Evolutionary conservation across 192 early-diverging fungal species (phyloP), one percentile per base, ranked within the genome.

Genomic region (Mortierella hygrophila): DNA sequence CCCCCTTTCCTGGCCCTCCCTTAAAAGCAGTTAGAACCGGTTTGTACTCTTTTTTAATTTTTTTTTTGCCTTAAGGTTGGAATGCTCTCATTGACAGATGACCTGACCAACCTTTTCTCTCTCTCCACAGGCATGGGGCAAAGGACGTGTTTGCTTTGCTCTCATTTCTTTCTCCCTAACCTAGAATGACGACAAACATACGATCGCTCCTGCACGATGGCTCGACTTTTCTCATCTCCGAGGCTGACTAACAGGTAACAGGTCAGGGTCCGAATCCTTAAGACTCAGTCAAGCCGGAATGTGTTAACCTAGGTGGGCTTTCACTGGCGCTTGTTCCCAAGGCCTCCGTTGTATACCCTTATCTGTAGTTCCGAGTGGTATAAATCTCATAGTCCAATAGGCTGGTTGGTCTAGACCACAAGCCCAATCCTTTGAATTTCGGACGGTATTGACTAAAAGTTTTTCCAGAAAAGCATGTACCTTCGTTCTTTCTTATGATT

Each of bases 371-470:
- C 42, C 42, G 23, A 72, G 9, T 72, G 38, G 42, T 49, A 41
- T 29, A 46, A 26, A 26, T 16, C 40, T 23, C 44, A 8, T 26
- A 44, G 23, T 29, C 71, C 71, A 72, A 49, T 72, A 46, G 71
- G 71, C 71, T 72, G 42, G 26, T 72, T 72, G 26, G 44, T 47
- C 71, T 72, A 47, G 71, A 72, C 71, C 71, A 72, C 71, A 41
- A 42, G 38, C 40, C 69, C 3, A 20, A 32, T 46, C 44, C n/a
- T 26, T 44, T 72, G 20, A 29, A 29, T 7, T 29, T 44, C 4
- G n/a, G 44, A 46, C 4, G 41, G 40, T 15, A 41, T 46, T 72
- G 71, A 72, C 71, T 72, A 44, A 44, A 29, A 7, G 11, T 46
- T 46, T 46, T 49, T 41, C 71, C 38, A 26, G 71, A 72, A 72